A percentile compares a stretch with the other conserved stretches of the same genome.
Evolutionary conservation across 345 rosid genomes (phyloP).

Genomic region (Carallia pectinifolia): DNA sequence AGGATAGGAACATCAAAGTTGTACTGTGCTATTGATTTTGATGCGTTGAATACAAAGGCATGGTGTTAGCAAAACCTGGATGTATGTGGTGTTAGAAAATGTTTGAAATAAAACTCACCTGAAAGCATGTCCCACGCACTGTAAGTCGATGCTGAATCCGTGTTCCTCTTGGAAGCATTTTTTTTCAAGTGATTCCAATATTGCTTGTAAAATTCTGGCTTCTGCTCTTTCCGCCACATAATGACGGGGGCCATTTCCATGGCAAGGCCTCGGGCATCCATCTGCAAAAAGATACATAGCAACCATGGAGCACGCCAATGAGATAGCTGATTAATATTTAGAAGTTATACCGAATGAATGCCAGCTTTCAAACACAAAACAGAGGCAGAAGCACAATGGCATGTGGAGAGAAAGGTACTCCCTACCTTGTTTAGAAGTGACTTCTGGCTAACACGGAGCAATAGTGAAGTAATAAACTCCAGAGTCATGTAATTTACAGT

Average conservation of each 20-base stretch:
- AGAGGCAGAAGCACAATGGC: background rate
- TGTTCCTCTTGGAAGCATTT: slow-evolving; percentile 49
- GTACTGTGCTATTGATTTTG: background rate
- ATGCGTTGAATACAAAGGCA: background rate
- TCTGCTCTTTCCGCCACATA: slow-evolving; percentile 75
- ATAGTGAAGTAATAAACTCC: slow-evolving; percentile 74
- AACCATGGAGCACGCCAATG: slow-evolving; percentile 7
- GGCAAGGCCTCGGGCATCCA: slow-evolving; percentile 89
- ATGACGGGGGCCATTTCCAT: slow-evolving; percentile 85
- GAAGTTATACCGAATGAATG: background rate
- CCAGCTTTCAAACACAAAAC: background rate
- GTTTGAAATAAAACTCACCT: slow-evolving; percentile 38
- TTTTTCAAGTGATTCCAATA: slow-evolving; percentile 61
- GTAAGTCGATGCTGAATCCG: slow-evolving; percentile 43
- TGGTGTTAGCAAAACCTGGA: background rate
- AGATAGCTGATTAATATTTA: background rate
- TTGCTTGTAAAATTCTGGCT: slow-evolving; percentile 62
- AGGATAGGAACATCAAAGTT: too few relatives aligned
- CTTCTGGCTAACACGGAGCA: slow-evolving; percentile 83
- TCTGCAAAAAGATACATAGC: slow-evolving; percentile 38
- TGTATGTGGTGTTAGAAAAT: background rate
- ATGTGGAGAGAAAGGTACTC: slow-evolving; percentile 8
- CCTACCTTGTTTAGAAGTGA: slow-evolving; percentile 77
- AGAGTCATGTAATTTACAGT: slow-evolving; percentile 79
- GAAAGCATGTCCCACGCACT: slow-evolving; percentile 83